Evolutionary conservation across 192 early-diverging fungal species (phyloP), one percentile per base, ranked within the genome.

Genomic region (Mortierella alpina): DNA sequence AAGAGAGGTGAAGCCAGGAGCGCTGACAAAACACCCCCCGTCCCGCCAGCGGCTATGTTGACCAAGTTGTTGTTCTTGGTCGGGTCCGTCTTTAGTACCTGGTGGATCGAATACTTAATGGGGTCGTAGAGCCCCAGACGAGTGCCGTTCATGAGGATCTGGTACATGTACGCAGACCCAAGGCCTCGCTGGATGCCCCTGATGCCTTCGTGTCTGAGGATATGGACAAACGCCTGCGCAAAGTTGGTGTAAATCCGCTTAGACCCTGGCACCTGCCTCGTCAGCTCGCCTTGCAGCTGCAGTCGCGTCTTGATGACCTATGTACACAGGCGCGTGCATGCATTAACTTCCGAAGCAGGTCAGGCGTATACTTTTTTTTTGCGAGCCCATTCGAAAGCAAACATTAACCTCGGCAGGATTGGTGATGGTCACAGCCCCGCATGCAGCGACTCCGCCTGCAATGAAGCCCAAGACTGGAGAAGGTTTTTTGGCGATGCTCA

Each of bases 101-200:
- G 54, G 74, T 85, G 84, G 11, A 94, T 69, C 1, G 84, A 77
- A 22, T 85, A 85, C 66, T 93, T 91, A 39, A 92, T 88, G 2
- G 97, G 97, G 69, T 95, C 96, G 76, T 97, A 99, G 49, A 96
- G 76, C 7, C 97, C 96, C 23, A 99, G 84, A 57, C 97, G 92
- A 48, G 92, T 93, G 41, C 97, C 97, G 71, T 99, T 99, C 78
- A 99, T 88, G 73, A 95, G 86, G 53, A 96, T 84, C 83, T 99
- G 97, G 83, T 97, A 98, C 61, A 90, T 83, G 84, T 98, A 98
- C 4, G 95, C 96, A 5, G 59, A 74, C 18, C 90, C 89, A 49
- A 99, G 86, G 10, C 97, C 97, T 61, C 92, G 87, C 59, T 99
- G 96, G 57, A 96, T 85, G 50, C 95, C 95, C 40, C 92, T 85